Evolutionary conservation across 148 eudicot species (phyloP).

Genomic region (Dianthus caryophyllus): DNA sequence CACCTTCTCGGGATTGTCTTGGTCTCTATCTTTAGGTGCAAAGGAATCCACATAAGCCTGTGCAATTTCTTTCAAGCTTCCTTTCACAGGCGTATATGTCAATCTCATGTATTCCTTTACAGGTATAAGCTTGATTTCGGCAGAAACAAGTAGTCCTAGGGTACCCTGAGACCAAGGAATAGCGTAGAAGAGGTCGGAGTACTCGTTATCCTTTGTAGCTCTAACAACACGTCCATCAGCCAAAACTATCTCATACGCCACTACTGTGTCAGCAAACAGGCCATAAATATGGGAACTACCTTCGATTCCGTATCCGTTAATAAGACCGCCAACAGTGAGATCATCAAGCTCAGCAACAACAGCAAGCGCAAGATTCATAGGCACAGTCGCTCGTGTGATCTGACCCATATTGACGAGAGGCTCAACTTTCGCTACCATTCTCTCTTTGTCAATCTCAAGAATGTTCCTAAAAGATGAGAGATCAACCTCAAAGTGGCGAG

Average conservation of each 20-base stretch:
- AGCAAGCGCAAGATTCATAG: constrained; percentile 84
- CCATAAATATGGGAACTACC: constrained; percentile 92
- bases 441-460: constrained; percentile 63
- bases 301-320: constrained; percentile 90
- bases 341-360: constrained; percentile 94
- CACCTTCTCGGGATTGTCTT: constrained; percentile 73
- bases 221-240: constrained; percentile 76
- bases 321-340: constrained; percentile 86
- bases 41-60: constrained; percentile 82
- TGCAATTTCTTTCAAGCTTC: constrained; percentile 63
- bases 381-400: constrained; percentile 71
- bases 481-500: constrained; percentile 87
- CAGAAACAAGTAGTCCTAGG: constrained; percentile 75
- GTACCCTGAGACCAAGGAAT: constrained; percentile 98
- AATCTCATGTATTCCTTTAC: constrained; percentile 80
- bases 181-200: constrained; percentile 77
- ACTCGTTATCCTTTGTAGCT: constrained; percentile 85
- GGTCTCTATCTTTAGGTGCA: constrained; percentile 74
- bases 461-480: constrained; percentile 74
- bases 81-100: constrained; percentile 72
- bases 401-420: constrained; percentile 95
- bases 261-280: constrained; percentile 85
- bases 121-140: constrained; percentile 86
- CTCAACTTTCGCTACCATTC: constrained; percentile 70
- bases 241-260: constrained; percentile 78